Evolutionary conservation across 2,329 filamentous ascomycete species (phyloP).

Genomic region (Penicillium glabrum): DNA sequence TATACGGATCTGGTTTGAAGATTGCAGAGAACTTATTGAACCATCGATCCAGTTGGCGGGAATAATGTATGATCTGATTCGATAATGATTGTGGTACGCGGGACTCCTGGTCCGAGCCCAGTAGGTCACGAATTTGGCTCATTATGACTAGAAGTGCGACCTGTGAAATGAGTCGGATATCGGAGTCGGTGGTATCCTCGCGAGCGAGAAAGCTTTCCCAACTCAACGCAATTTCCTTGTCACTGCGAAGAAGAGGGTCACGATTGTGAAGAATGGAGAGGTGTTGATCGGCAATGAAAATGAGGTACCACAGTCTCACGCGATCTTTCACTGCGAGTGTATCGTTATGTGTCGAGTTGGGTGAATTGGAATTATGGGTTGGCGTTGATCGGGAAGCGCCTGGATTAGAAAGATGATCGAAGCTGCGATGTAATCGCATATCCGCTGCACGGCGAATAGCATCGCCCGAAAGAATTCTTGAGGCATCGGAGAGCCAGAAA

Average conservation of each 20-base stretch:
- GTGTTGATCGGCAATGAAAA: constrained; percentile 40
- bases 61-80: constrained; percentile 29
- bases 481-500: constrained; percentile 55
- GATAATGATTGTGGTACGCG: constrained; percentile 25
- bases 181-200: constrained; percentile 32
- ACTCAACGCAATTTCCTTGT: constrained; percentile 36
- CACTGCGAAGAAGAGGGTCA: constrained; percentile 35
- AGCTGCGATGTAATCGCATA: constrained; percentile 38
- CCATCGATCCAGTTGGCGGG: constrained; percentile 30
- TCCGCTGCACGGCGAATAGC: constrained; percentile 32
- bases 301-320: constrained; percentile 35
- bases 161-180: constrained; percentile 35
- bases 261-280: constrained; percentile 38
- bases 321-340: constrained; percentile 28
- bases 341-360: constrained; percentile 10
- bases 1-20: constrained; percentile 22
- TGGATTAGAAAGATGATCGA: constrained; percentile 31
- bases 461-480: constrained; percentile 36
- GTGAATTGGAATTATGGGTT: neutral
- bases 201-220: constrained; percentile 36
- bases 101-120: constrained; percentile 33
- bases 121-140: constrained; percentile 35
- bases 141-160: constrained; percentile 37
- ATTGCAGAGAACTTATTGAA: constrained; percentile 26
- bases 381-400: constrained; percentile 29